phyloP scores from a whole-genome alignment of 306 rosid genomes.

The Senna siamea region DNA sequence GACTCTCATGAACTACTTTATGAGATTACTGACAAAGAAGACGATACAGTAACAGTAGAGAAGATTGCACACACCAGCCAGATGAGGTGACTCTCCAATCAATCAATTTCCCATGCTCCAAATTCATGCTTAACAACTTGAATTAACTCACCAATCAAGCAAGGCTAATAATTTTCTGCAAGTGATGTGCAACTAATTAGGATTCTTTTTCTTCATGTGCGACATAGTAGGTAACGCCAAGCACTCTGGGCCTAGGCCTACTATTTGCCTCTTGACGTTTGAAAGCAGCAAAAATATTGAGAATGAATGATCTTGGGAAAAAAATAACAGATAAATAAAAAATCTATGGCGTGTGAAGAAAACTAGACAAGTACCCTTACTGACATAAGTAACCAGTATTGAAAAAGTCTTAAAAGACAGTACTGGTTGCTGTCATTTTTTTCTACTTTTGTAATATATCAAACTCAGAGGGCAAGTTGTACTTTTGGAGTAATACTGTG shows the following conservation, averaged over 20 bases:
- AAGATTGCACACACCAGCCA: conserved; percentile 69
- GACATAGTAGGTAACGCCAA: conserved; percentile 41
- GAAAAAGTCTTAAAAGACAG: conserved; percentile 20
- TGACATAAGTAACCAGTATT: conserved; percentile 35
- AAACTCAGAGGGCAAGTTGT: conserved; percentile 14
- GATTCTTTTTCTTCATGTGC: conserved; percentile 46
- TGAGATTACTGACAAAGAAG: conserved; percentile 67
- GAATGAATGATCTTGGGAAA: conserved; percentile 18
- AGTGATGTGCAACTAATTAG: conserved; percentile 30
- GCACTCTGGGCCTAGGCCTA: conserved; percentile 40
- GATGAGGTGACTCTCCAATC: conserved; percentile 65
- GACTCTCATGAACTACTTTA: conserved; percentile 56
- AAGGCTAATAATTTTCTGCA: too few relatives aligned
- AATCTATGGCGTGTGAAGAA: conserved; percentile 45
- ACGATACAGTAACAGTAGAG: conserved; percentile 35
- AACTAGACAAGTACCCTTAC: conserved; percentile 29
- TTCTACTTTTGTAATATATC: neutral
- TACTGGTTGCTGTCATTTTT: conserved; percentile 27
- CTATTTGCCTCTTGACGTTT: conserved; percentile 27
- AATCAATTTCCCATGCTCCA: too few relatives aligned
- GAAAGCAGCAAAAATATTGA: conserved; percentile 27
- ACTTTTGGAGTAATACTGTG: conserved; percentile 11
- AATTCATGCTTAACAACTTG: conserved; percentile 13
- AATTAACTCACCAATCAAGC: too few relatives aligned
- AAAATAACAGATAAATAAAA: conserved; percentile 9